phyloP scores from a whole-genome alignment of 805 yeast genomes.

The Ogataea pini region DNA sequence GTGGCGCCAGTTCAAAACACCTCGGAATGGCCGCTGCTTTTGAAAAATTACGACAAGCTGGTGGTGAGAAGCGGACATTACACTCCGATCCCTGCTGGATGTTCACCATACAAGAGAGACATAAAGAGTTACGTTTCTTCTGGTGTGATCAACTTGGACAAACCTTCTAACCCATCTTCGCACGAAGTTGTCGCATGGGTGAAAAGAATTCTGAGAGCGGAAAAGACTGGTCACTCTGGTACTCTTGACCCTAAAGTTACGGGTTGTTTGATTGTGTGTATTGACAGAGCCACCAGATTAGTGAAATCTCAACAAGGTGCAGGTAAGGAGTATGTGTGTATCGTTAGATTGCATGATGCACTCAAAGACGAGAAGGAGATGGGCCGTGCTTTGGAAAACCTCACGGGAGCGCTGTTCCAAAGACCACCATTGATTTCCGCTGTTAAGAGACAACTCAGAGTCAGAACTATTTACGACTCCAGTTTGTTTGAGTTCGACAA shows the following conservation, averaged over 20 bases:
- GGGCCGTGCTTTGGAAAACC: constrained; percentile 83
- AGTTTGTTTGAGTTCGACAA: constrained; percentile 94
- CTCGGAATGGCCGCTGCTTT: constrained; percentile 91
- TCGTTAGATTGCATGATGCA: constrained; percentile 92
- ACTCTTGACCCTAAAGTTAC: constrained; percentile 97
- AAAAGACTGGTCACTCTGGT: constrained; percentile 99
- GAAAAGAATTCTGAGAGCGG: constrained; percentile 90
- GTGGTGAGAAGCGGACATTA: constrained; percentile 95
- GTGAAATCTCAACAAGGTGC: constrained; percentile 99
- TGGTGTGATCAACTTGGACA: constrained; percentile 96
- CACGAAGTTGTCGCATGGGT: constrained; percentile 99
- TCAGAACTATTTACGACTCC: constrained; percentile 95
- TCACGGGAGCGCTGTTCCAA: constrained; percentile 98
- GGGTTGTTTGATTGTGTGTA: constrained; percentile 97
- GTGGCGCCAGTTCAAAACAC: constrained; percentile 80
- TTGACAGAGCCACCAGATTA: constrained; percentile 96
- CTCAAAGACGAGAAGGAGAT: constrained; percentile 85
- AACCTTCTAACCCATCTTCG: constrained; percentile 97
- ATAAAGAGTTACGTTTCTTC: constrained; percentile 84
- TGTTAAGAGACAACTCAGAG: constrained; percentile 98
- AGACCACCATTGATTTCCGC: constrained; percentile 99
- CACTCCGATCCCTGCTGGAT: constrained; percentile 95
- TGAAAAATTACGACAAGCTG: constrained; percentile 91
- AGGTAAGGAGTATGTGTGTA: constrained; percentile 99
- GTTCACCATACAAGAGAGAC: constrained; percentile 93